Evolutionary conservation across 1,139 yeast species (phyloP), one percentile per base, ranked within the genome.

Genomic region (Pichia inconspicua): DNA sequence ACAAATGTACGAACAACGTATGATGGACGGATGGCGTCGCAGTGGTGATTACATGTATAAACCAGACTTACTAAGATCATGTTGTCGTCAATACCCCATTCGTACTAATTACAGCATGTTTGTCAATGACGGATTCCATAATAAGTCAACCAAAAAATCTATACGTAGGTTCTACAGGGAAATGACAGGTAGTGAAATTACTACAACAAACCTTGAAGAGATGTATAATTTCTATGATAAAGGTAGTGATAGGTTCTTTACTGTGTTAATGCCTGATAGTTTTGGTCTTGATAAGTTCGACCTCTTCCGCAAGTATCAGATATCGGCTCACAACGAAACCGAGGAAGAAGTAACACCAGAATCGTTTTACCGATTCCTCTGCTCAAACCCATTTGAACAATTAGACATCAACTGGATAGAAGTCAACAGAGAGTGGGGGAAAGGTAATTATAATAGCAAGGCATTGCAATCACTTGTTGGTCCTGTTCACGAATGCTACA

Each of bases 81-180:
- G 97, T 61, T 90, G 97, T 59, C 74, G 92, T n/a, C 73, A 81
- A 61, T 87, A 80, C 61, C 84, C 96, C 0, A 86, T 89, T 30
- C 66, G 97, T 46, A 80, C 95, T 0, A 72, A 69, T 39, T 65
- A 75, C 35, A 60, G 59, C 0, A 72, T 80, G 44, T 46, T 58
- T 41, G 15, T 51, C 4, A 36, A 45, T 12, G 46, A 45, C 40
- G 59, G 71, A 44, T 49, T 44, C 19, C 64, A 83, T 12, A 66
- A 72, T 30, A 87, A 86, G 61, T 90, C 84, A 45, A 83, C 82
- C 49, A 73, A 90, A 39, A 80, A 81, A 54, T 73, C 75, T 5
- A 62, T 87, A 5, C 84, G 83, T 58, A 70, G 84, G 53, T 85
- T 86, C 58, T 72, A 75, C 37, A 71, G 75, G 35, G 72, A 32